Evolutionary conservation across 108 stramenopile species (phyloP).

Genomic region (Asterionellopsis glacialis): DNA sequence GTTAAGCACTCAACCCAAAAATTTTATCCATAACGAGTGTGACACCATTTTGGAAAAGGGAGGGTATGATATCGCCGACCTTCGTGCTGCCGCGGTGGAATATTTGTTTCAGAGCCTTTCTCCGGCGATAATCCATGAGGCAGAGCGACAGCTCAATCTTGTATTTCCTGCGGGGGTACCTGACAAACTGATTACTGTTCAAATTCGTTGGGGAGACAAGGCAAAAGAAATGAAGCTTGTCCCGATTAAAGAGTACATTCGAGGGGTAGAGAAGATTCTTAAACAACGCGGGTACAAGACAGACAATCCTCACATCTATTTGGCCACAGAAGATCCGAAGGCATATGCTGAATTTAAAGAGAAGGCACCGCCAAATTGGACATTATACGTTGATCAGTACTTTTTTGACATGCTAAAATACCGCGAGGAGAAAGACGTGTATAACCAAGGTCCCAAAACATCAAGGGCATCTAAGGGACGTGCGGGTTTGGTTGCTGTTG

Average conservation of each 20-base stretch:
- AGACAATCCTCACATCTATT: constrained; percentile 23
- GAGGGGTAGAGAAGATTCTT: constrained; percentile 25
- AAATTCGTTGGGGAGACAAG: constrained; percentile 62
- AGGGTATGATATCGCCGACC: constrained; percentile 5
- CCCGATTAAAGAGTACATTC: constrained; percentile 28
- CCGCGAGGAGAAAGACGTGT: constrained; percentile 5
- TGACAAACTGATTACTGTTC: constrained; percentile 48
- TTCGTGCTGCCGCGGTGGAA: constrained; percentile 28
- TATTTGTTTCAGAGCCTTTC: constrained; percentile 35
- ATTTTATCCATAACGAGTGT: background rate
- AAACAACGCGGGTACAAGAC: constrained; percentile 8
- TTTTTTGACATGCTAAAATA: constrained; percentile 15
- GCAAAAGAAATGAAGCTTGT: constrained; percentile 43
- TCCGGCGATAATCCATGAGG: constrained; percentile 28
- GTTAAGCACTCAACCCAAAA: background rate
- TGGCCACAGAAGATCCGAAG: constrained; percentile 47
- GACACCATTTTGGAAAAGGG: background rate
- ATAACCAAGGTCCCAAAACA: constrained; percentile 7
- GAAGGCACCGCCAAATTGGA: constrained; percentile 24
- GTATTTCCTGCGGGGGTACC: constrained; percentile 35
- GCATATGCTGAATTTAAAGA: constrained; percentile 28
- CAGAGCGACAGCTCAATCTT: constrained; percentile 38
- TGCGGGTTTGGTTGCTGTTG: constrained; percentile 36
- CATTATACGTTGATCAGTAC: constrained; percentile 33
- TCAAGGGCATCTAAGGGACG: constrained; percentile 16